Evolutionary conservation across 192 early-diverging fungal species (phyloP), one percentile per base, ranked within the genome.

Genomic region (Backusella tuberculispora): DNA sequence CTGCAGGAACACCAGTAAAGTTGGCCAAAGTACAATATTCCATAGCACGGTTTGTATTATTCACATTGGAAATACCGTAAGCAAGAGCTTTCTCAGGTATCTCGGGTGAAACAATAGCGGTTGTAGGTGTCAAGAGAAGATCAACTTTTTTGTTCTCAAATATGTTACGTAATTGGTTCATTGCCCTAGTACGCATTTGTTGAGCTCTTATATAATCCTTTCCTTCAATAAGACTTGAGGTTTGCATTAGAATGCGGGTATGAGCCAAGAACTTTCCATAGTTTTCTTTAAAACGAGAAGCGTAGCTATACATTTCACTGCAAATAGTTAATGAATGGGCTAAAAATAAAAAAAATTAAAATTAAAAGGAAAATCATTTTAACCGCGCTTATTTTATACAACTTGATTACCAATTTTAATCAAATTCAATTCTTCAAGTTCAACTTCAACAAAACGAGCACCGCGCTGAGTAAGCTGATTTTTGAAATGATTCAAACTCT

Each of bases 271-370:
- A 76, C 70, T 83, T 76, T 3, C 68, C 74, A 15, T 42, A 6
- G 43, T 79, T 29, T 50, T 74, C 69, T 17, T 48, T 12, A 6
- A 76, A 50, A n/a, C 73, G 69, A 41, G 76, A 53, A 12, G 83
- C 76, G 80, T 50, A 78, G 34, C 79, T 76, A 15, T 41, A 67
- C 78, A 92, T 85, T 75, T 95, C 94, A 29, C 85, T 82, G 4
- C 70, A 78, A 66, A 95, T 92, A 7, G 90, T 88, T 34, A 90
- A 85, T 7, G 78, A 72, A 77, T 95, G 94, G 0, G 91, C 91
- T 66, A 75, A 26, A 46, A 17, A 71, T 13, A 4, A 19, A 12
- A 53, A 40, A 8, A 40, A 17, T 15, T 15, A n/a, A n/a, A n/a
- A n/a, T 56, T 56, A 56, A 12, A 45, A 45, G 50, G 47, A 50